Evolutionary conservation across 805 yeast genomes (phyloP), one percentile per base, ranked within the genome.

Genomic region (Yarrowia hollandica): DNA sequence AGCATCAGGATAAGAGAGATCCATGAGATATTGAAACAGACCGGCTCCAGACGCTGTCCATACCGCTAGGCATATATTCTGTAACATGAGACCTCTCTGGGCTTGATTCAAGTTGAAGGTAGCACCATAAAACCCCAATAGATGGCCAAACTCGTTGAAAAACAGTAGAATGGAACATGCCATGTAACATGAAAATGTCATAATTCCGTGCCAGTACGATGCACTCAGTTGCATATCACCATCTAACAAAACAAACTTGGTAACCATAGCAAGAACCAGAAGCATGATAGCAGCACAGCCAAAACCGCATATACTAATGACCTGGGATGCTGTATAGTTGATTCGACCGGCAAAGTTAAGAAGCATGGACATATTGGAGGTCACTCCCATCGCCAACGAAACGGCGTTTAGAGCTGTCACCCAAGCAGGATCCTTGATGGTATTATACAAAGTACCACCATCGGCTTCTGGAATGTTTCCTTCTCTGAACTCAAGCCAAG

Each of bases 21-120:
- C 68, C 35, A 82, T 63, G 44, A 83, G 60, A 4, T 71, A 65
- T 0, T 81, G 74, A 64, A 82, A 83, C 65, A 82, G 68, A 1
- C 81, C 85, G 1, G 88, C 80, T 10, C 96, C 96, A 70, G 85
- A 76, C 2, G 83, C 77, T 18, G 88, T 72, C 95, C 96, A 89
- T 4, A 81, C 64, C 1, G 86, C 79, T 26, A 88, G 74, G 2
- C 79, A 64, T n/a, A 85, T 76, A 5, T 88, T 84, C 67, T 86
- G 88, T 6, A 82, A 68, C 84, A 90, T 88, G 61, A 90, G 74
- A 11, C 84, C 82, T 63, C 91, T 79, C 70, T 90, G 96, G 28
- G 83, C 77, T 11, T 76, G 73, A 56, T 82, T 79, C 39, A 89
- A 71, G 66, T 87, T 87, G 72, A 86, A 87, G 11, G 77, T 77